Conservation (phyloP, 2,329 filamentous ascomycete genomes). For the Huntiella abstrusa region DNA sequence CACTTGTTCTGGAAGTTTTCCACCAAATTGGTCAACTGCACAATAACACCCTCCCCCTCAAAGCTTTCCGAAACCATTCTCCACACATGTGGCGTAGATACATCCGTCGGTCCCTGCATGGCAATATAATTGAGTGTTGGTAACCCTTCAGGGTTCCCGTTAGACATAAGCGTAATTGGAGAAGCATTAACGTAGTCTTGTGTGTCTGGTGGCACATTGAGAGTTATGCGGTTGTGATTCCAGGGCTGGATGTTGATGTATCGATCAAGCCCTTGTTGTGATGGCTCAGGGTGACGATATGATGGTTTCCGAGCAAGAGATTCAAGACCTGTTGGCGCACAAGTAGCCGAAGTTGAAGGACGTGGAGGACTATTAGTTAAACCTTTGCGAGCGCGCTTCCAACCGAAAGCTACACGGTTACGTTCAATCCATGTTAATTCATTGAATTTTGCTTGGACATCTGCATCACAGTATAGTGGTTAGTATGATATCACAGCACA, state of each 20-base stretch:
- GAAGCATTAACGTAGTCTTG: slow-evolving; percentile 74
- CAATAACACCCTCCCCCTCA: slow-evolving; percentile 55
- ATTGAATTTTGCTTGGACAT: slow-evolving; percentile 31
- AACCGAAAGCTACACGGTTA: slow-evolving; percentile 22
- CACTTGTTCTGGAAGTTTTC: slow-evolving; percentile 69
- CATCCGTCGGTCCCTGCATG: slow-evolving; percentile 73
- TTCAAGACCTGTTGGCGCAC: slow-evolving; percentile 1
- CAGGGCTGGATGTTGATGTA: slow-evolving; percentile 85
- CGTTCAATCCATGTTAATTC: slow-evolving; percentile 36
- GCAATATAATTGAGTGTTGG: slow-evolving; percentile 56
- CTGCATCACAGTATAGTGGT: slow-evolving; percentile 15
- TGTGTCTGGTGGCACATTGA: slow-evolving; percentile 55
- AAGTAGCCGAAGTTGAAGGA: slow-evolving; percentile 2
- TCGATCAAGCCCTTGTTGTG: slow-evolving; percentile 42
- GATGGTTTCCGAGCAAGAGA: slow-evolving; percentile 4
- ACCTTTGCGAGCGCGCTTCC: slow-evolving; percentile 7
- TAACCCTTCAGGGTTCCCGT: slow-evolving; percentile 18
- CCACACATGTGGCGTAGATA: slow-evolving; percentile 69
- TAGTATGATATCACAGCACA: background rate
- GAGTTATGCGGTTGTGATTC: slow-evolving; percentile 65
- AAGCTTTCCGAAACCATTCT: slow-evolving; percentile 81
- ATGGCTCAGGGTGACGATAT: slow-evolving; percentile 7
- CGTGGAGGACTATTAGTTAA: slow-evolving; percentile 1
- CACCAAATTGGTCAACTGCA: slow-evolving; percentile 85
- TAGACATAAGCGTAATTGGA: slow-evolving; percentile 38